Percentiles rank a stretch among this genome's conserved stretches.
phyloP scores from a whole-genome alignment of 2,329 filamentous ascomycete genomes.

The Fusarium guadeloupense region DNA sequence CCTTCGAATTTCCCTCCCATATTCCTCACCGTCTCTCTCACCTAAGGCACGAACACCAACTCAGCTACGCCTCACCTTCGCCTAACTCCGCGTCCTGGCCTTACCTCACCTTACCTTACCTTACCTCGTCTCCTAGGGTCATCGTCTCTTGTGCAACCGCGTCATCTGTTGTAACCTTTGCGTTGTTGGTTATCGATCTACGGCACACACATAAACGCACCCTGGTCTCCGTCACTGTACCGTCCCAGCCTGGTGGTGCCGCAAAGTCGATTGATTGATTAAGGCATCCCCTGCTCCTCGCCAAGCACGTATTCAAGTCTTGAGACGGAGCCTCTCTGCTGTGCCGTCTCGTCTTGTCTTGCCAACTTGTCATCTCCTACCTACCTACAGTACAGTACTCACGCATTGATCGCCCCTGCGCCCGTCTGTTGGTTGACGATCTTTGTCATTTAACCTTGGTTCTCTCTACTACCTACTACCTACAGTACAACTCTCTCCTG shows the following conservation, averaged over 20 bases:
- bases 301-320: conserved; percentile 30
- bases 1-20: not conserved
- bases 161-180: conserved; percentile 23
- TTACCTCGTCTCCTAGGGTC: conserved; percentile 19
- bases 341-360: conserved; percentile 35
- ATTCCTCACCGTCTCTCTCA: not conserved
- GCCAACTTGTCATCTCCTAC: conserved; percentile 29
- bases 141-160: conserved; percentile 33
- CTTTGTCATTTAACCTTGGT: conserved; percentile 17
- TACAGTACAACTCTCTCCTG: not conserved
- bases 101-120: no score
- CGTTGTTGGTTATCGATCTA: conserved; percentile 28
- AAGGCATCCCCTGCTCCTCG: conserved; percentile 22
- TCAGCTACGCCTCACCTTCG: not conserved
- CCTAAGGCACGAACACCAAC: no score
- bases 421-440: conserved; percentile 23
- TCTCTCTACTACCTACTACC: conserved; percentile 5
- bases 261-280: conserved; percentile 21
- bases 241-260: conserved; percentile 35
- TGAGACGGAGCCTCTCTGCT: conserved; percentile 21
- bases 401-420: conserved; percentile 25
- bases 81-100: not conserved
- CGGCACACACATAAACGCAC: conserved; percentile 9
- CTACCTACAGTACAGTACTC: conserved; percentile 7
- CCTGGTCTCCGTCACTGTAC: conserved; percentile 29